Percentiles rank a stretch among this genome's conserved stretches.
phyloP scores from a whole-genome alignment of 805 yeast species.

The Hanseniaspora guilliermondii region DNA sequence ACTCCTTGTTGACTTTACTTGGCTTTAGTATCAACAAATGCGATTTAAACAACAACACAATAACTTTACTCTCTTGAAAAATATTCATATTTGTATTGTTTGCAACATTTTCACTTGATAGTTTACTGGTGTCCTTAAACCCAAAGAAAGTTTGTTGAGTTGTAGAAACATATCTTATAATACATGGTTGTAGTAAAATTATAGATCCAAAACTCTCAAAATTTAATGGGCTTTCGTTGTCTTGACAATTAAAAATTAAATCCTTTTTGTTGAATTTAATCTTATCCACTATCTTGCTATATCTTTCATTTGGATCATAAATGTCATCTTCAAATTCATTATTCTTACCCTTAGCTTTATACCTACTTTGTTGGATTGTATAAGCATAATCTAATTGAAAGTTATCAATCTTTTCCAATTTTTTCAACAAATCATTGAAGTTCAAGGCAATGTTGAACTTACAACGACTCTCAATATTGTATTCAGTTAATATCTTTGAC shows the following conservation, averaged over 20 bases:
- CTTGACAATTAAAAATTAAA: background rate
- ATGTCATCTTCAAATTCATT: background rate
- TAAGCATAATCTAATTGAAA: constrained; percentile 10
- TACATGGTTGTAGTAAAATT: background rate
- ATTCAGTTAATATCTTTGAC: background rate
- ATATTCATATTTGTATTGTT: background rate
- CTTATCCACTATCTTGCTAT: background rate
- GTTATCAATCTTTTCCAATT: constrained; percentile 8
- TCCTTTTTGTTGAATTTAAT: background rate
- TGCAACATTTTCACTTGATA: background rate
- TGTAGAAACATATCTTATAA: background rate
- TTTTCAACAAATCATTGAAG: background rate
- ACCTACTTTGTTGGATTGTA: background rate
- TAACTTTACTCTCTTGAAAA: background rate
- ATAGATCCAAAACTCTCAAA: constrained; percentile 7
- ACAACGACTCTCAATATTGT: background rate
- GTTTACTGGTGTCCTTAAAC: background rate
- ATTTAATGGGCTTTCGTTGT: background rate
- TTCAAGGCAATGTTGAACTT: background rate
- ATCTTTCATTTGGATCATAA: background rate
- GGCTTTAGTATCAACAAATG: constrained; percentile 2
- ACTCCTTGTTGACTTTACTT: background rate
- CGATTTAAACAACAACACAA: constrained; percentile 1
- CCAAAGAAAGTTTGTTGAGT: background rate
- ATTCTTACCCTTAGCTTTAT: background rate